phyloP scores from a whole-genome alignment of 2,329 filamentous ascomycete species.

The Metarhizium anisopliae region DNA sequence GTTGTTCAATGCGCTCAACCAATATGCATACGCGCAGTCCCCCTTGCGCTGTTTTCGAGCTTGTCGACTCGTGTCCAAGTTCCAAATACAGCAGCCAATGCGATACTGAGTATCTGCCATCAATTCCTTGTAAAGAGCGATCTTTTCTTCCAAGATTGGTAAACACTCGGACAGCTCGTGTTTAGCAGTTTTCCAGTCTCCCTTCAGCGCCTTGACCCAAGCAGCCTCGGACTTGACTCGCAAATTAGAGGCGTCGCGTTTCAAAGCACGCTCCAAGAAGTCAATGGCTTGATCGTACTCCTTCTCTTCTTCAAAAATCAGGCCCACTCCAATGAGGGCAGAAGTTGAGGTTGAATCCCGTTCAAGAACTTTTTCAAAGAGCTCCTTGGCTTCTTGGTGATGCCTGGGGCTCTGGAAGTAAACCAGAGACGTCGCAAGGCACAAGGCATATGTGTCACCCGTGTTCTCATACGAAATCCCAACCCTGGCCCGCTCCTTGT shows the following conservation, averaged over 20 bases:
- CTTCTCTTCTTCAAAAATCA: conserved; percentile 90
- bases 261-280: conserved; percentile 68
- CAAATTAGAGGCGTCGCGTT: conserved; percentile 64
- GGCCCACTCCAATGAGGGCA: conserved; percentile 79
- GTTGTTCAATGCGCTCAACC: conserved; percentile 74
- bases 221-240: conserved; percentile 79
- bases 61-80: conserved; percentile 62
- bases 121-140: conserved; percentile 53
- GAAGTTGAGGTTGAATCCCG: conserved; percentile 68
- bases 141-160: conserved; percentile 52
- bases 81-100: conserved; percentile 80
- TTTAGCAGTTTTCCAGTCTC: conserved; percentile 61
- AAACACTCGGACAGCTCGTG: conserved; percentile 64
- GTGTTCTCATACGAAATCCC: conserved; percentile 62
- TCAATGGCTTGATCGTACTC: conserved; percentile 75
- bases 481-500: conserved; percentile 53
- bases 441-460: conserved; percentile 64
- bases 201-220: conserved; percentile 82
- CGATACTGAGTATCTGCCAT: conserved; percentile 80
- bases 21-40: conserved; percentile 62
- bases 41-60: conserved; percentile 73
- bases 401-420: conserved; percentile 85
- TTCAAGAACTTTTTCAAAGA: conserved; percentile 75
- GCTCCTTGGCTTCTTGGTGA: conserved; percentile 75
- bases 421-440: conserved; percentile 79